Evolutionary conservation across 2,329 filamentous ascomycete species (phyloP).

Genomic region (Ilyonectria destructans): DNA sequence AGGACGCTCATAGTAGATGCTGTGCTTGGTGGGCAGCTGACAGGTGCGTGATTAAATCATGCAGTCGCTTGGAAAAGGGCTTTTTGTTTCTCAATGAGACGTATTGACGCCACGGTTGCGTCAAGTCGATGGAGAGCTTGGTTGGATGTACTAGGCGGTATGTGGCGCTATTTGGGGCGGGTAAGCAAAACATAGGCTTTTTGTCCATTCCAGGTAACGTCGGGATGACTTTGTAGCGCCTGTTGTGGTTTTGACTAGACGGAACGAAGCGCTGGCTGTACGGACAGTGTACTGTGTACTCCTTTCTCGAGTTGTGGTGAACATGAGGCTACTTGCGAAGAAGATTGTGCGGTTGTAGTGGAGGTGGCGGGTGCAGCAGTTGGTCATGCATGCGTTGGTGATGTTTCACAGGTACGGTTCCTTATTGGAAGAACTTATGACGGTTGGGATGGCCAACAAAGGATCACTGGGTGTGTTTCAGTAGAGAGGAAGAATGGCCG

Average conservation of each 20-base stretch:
- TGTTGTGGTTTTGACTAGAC: not conserved
- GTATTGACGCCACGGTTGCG: not conserved
- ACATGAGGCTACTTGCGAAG: not conserved
- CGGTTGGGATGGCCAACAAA: not conserved
- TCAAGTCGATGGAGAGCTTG: not conserved
- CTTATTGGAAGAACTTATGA: conserved; percentile 4
- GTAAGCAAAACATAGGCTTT: conserved; percentile 12
- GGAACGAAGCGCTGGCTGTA: not conserved
- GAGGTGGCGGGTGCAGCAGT: conserved; percentile 6
- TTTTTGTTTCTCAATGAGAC: not conserved
- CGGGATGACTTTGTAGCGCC: conserved; percentile 15
- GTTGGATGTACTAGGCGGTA: conserved; percentile 31
- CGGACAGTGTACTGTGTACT: not conserved
- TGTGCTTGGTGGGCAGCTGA: conserved; percentile 3
- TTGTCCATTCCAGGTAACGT: conserved; percentile 38
- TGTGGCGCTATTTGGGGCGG: conserved; percentile 29
- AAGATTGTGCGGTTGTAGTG: conserved; percentile 7
- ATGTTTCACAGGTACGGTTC: conserved; percentile 14
- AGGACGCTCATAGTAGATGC: not conserved
- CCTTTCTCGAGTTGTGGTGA: not conserved
- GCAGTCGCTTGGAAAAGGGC: not conserved
- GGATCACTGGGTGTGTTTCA: not conserved
- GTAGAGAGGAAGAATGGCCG: not conserved
- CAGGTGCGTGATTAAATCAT: conserved; percentile 22
- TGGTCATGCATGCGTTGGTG: conserved; percentile 18